phyloP scores from a whole-genome alignment of 1,284 basidiomycete species.

The Microbotryum silenes-acaulis region DNA sequence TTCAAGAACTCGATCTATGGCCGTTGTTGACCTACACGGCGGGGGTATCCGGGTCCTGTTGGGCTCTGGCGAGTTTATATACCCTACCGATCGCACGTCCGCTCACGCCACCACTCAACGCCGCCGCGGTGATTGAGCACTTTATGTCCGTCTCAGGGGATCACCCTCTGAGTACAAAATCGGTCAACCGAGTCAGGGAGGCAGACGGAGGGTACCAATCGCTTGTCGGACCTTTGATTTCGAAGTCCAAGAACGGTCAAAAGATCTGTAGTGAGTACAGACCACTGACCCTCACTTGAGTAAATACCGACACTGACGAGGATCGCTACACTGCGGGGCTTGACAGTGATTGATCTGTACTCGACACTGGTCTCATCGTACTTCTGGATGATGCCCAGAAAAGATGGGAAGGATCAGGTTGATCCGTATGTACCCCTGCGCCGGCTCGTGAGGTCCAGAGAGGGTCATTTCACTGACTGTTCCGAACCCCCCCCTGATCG shows the following conservation, averaged over 20 bases:
- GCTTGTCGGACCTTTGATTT: background rate
- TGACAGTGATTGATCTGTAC: background rate
- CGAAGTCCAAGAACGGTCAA: background rate
- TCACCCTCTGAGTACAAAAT: conserved; percentile 9
- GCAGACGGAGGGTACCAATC: background rate
- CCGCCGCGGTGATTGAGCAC: conserved; percentile 9
- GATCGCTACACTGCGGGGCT: background rate
- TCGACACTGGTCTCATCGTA: background rate
- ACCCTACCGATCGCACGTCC: conserved; percentile 15
- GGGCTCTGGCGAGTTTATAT: conserved; percentile 30
- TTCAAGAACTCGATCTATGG: conserved; percentile 35
- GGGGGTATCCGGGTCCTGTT: conserved; percentile 40
- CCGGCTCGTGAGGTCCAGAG: background rate
- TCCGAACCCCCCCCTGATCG: no score
- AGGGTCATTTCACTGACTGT: no score
- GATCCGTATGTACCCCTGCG: conserved; percentile 1
- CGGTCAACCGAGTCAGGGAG: background rate
- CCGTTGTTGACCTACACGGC: conserved; percentile 36
- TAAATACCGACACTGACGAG: background rate
- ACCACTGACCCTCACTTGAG: no score
- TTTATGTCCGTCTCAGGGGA: conserved; percentile 9
- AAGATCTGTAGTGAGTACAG: background rate
- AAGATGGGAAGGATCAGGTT: background rate
- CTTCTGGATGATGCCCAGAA: background rate
- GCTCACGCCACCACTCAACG: conserved; percentile 10